Percentiles rank a stretch among this genome's conserved stretches.
Conservation (phyloP, 495 filamentous ascomycete species). For the Echria macrotheca region DNA sequence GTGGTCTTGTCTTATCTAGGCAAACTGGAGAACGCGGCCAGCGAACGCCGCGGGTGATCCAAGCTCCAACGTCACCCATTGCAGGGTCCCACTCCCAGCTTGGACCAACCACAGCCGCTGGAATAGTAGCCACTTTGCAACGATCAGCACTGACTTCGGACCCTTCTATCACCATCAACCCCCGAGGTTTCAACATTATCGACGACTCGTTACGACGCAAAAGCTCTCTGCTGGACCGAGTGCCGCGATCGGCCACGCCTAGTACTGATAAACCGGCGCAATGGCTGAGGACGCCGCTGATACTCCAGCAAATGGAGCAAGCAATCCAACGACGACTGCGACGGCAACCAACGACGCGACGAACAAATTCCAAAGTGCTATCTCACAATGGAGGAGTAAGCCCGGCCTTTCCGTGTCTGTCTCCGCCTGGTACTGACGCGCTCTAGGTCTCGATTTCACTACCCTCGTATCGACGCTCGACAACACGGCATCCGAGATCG, state of each 20-base stretch:
- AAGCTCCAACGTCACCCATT: too few species aligned
- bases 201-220: background rate
- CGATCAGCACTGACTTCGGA: too few species aligned
- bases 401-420: too few species aligned
- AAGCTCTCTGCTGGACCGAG: background rate
- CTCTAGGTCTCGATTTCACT: slow-evolving; percentile 78
- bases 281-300: slow-evolving; percentile 28
- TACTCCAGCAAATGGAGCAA: slow-evolving; percentile 12
- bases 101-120: too few species aligned
- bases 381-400: slow-evolving; percentile 93
- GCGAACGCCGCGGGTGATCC: too few species aligned
- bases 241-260: slow-evolving; percentile 4
- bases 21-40: too few species aligned
- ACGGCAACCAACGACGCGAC: slow-evolving; percentile 45
- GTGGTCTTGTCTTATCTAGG: too few species aligned
- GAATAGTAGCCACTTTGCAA: too few species aligned
- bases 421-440: slow-evolving; percentile 2
- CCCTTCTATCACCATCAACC: too few species aligned
- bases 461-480: slow-evolving; percentile 83
- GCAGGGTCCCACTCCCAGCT: too few species aligned
- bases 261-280: too few species aligned
- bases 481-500: slow-evolving; percentile 85
- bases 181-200: too few species aligned
- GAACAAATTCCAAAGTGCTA: slow-evolving; percentile 93
- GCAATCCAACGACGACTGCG: slow-evolving; percentile 11